Conservation (phyloP, 148 eudicot genomes). For the Agrostemma githago region DNA sequence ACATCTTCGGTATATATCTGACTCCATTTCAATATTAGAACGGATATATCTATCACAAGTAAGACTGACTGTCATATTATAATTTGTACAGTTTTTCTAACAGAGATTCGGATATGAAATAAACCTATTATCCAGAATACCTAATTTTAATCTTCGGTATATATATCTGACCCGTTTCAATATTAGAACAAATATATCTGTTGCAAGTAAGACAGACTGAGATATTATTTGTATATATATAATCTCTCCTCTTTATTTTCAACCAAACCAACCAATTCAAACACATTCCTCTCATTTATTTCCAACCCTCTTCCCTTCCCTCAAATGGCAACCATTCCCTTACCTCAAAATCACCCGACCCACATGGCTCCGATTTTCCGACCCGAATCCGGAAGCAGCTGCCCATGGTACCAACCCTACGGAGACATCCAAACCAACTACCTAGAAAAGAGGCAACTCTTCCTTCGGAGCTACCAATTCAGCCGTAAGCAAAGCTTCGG, state of each 20-base stretch:
- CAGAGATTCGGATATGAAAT: no score
- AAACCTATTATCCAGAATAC: no score
- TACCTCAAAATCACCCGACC: neutral
- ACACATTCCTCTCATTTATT: slow-evolving; percentile 9
- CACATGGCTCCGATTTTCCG: slow-evolving; percentile 30
- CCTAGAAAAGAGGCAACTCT: slow-evolving; percentile 68
- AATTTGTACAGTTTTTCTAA: no score
- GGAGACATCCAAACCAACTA: slow-evolving; percentile 28
- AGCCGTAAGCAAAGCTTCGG: slow-evolving; percentile 54
- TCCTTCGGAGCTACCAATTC: slow-evolving; percentile 83
- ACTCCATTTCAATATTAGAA: no score
- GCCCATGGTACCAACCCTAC: slow-evolving; percentile 12
- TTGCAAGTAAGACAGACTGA: no score
- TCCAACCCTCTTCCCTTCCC: neutral
- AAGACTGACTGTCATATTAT: no score
- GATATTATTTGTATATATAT: neutral
- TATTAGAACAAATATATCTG: no score
- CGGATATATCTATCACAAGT: no score
- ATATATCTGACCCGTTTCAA: no score
- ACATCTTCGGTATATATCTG: no score
- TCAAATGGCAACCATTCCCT: neutral
- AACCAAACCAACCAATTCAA: slow-evolving; percentile 11
- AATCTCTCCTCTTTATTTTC: neutral
- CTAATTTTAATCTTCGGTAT: no score
- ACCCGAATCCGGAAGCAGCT: slow-evolving; percentile 24